Base-by-base conservation (phyloP, 2,329 filamentous ascomycete genomes). In the Monilinia aucupariae region DNA sequence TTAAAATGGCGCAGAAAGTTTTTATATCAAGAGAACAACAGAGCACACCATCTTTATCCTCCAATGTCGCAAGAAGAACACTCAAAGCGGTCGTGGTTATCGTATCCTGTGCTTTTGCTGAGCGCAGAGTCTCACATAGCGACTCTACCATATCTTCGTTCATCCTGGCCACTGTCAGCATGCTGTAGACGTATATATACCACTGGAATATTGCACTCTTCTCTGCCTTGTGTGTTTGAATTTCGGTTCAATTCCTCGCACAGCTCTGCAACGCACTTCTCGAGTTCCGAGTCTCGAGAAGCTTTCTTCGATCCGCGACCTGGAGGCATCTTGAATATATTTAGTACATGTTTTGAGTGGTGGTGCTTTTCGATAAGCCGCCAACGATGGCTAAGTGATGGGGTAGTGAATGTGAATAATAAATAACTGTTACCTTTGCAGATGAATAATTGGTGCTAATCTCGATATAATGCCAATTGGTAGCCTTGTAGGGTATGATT, bases 11-110 rank as follows among this genome's bases (percentile, higher is more conserved):
- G 47, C 15, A 59, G 50, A 72, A 72, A 1, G 65, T 51, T n/a
- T 51, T 17, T 2, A 62, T 56, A 30, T 69, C 64, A 3, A 73
- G 25, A 2, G 64, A 61, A 49, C 63, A 63, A 61, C 71, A 71
- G 9, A 70, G 32, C 25, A 68, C 58, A 13, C 59, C 45, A 15
- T 55, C 62, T 8, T 63, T 62, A 25, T 64, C 50, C 12, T 70
- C 69, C 7, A 73, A 60, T 17, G 34, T n/a, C 2, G 49, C 43
- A 37, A 65, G 51, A 20, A 69, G n/a, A 17, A 61, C 51, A 10
- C 8, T 22, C 7, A 68, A 52, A 3, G 20, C 20, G 48, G n/a
- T 17, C 15, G 32, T 15, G 8, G 30, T 37, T 39, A 64, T 25
- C 5, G 17, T 8, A 48, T 55, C 20, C 13, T 17, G 30, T 25